Evolutionary conservation across 441 rosid species (phyloP).

Genomic region (Adansonia rubrostipa): DNA sequence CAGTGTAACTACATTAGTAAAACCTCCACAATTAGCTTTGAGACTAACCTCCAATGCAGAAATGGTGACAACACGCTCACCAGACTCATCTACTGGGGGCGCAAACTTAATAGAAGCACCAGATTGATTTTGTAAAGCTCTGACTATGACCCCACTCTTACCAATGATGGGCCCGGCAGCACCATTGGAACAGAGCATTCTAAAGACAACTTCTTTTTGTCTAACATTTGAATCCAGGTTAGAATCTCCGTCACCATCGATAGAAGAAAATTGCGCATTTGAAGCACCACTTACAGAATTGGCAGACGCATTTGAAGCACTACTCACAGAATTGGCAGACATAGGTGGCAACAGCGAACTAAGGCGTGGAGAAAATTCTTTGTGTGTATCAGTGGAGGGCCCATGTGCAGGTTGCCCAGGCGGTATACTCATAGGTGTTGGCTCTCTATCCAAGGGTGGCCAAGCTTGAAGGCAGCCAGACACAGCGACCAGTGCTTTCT

Average conservation of each 20-base stretch:
- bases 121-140: constrained; percentile 58
- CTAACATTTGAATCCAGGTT: constrained; percentile 26
- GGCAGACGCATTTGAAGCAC: too few relatives aligned
- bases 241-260: constrained; percentile 31
- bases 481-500: constrained; percentile 62
- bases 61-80: constrained; percentile 61
- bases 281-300: constrained; percentile 13
- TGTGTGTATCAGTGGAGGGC: constrained; percentile 44
- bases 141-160: constrained; percentile 54
- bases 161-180: constrained; percentile 70
- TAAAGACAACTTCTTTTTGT: constrained; percentile 45
- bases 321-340: constrained; percentile 26
- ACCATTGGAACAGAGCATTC: constrained; percentile 50
- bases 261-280: constrained; percentile 26
- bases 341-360: constrained; percentile 39
- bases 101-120: constrained; percentile 61
- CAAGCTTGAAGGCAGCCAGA: constrained; percentile 47
- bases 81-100: constrained; percentile 35
- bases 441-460: constrained; percentile 40
- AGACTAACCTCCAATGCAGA: constrained; percentile 61
- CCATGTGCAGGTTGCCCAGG: constrained; percentile 33
- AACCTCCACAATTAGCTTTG: constrained; percentile 8
- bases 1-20: constrained; percentile 6
- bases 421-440: constrained; percentile 30
- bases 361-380: constrained; percentile 57